Conservation (phyloP, 2,329 filamentous ascomycete species). For the Nemania sp. region DNA sequence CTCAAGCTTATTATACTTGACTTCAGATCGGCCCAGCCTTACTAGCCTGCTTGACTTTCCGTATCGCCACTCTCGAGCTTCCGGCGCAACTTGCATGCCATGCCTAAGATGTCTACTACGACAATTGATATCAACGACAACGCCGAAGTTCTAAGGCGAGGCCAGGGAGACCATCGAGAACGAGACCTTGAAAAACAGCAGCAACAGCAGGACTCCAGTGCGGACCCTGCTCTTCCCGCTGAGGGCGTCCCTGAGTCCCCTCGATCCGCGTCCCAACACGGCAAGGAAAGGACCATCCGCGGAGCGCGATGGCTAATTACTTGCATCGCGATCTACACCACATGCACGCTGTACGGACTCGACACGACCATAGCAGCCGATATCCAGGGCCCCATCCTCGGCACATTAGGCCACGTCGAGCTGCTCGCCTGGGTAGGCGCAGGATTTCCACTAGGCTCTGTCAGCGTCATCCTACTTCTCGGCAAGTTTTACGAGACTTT, state of each 20-base stretch:
- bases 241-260: neutral
- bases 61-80: no score
- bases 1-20: no score
- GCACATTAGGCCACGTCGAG: slow-evolving; percentile 40
- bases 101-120: no score
- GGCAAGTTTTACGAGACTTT: slow-evolving; percentile 46
- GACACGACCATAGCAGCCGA: slow-evolving; percentile 52
- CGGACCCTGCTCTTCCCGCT: neutral
- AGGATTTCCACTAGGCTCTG: slow-evolving; percentile 46
- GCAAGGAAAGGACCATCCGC: neutral
- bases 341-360: slow-evolving; percentile 42
- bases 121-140: no score
- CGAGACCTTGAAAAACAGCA: neutral
- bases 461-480: slow-evolving; percentile 42
- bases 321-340: slow-evolving; percentile 1
- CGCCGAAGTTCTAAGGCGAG: no score
- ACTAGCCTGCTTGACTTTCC: no score
- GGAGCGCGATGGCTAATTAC: neutral
- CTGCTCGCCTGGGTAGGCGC: slow-evolving; percentile 47
- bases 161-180: neutral
- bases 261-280: neutral
- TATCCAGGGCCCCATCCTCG: slow-evolving; percentile 45
- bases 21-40: no score
- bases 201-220: neutral
- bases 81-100: no score